These are phyloP conservation scores for Phytophthora cryptogea DNA, from an alignment of 352 stramenopile genomes.

Conservation along the genomic window DNA sequence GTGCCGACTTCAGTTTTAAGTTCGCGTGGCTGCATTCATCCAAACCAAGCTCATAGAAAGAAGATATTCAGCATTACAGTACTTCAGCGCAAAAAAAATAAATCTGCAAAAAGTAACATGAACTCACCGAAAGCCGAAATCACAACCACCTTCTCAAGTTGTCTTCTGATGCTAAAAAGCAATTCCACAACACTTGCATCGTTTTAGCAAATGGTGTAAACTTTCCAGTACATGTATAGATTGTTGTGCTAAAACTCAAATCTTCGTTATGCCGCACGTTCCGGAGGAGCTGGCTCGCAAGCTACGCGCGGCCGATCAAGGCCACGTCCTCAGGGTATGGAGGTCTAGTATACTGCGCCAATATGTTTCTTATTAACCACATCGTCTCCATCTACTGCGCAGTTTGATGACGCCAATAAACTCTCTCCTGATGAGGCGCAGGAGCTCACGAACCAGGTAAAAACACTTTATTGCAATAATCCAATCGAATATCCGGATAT, in stretches of 20 bases:
- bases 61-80: too few species aligned
- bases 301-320: slow-evolving; percentile 53
- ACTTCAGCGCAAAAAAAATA: too few species aligned
- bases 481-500: background rate
- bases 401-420: slow-evolving; percentile 75
- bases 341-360: background rate
- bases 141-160: too few species aligned
- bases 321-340: slow-evolving; percentile 71
- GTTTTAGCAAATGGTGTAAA: background rate
- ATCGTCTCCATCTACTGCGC: background rate
- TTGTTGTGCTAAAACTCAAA: background rate
- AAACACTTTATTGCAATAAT: background rate
- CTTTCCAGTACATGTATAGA: background rate
- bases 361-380: background rate
- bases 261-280: slow-evolving; percentile 27
- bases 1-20: slow-evolving; percentile 30
- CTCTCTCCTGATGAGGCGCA: slow-evolving; percentile 47
- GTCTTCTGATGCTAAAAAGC: too few species aligned
- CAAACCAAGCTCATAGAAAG: background rate
- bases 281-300: slow-evolving; percentile 35
- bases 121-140: too few species aligned
- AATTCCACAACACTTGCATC: too few species aligned
- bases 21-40: slow-evolving; percentile 13
- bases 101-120: too few species aligned
- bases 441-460: slow-evolving; percentile 53